Evolutionary conservation across 177 flowering plant species (phyloP).

Genomic region (Tripterygium wilfordii): DNA sequence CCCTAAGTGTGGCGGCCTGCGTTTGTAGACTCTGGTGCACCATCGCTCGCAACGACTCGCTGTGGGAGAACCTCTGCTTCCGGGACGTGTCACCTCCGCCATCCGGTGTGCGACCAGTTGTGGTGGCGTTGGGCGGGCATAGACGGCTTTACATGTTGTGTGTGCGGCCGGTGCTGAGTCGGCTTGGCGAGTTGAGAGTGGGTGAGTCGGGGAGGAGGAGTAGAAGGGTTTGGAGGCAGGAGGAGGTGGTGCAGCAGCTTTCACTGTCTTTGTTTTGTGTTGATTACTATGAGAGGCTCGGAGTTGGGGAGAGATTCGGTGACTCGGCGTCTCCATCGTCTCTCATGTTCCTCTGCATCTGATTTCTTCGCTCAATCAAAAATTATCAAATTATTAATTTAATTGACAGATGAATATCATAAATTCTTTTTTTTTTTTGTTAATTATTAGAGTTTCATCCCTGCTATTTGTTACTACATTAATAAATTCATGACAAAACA

Average conservation of each 20-base stretch:
- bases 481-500: no score
- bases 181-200: slow-evolving; percentile 19
- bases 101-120: slow-evolving; percentile 45
- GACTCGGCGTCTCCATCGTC: slow-evolving; percentile 41
- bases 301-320: slow-evolving; percentile 24
- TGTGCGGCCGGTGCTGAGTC: slow-evolving; percentile 31
- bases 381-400: no score
- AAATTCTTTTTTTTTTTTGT: no score
- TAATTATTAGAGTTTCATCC: no score
- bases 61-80: slow-evolving; percentile 86
- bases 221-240: slow-evolving; percentile 36
- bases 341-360: slow-evolving; percentile 57
- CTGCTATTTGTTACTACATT: no score
- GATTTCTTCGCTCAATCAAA: no score
- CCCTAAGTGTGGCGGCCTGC: slow-evolving; percentile 72
- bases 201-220: slow-evolving; percentile 11
- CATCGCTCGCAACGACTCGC: slow-evolving; percentile 52
- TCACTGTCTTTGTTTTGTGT: slow-evolving; percentile 63
- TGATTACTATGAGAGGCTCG: slow-evolving; percentile 61
- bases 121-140: slow-evolving; percentile 52
- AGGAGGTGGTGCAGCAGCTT: slow-evolving; percentile 57
- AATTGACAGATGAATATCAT: no score
- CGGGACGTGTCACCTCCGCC: slow-evolving; percentile 56
- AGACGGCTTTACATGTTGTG: slow-evolving; percentile 48
- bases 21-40: slow-evolving; percentile 82